Base-by-base conservation (phyloP, 1,284 basidiomycete genomes). In the Psilocybe mexicana region DNA sequence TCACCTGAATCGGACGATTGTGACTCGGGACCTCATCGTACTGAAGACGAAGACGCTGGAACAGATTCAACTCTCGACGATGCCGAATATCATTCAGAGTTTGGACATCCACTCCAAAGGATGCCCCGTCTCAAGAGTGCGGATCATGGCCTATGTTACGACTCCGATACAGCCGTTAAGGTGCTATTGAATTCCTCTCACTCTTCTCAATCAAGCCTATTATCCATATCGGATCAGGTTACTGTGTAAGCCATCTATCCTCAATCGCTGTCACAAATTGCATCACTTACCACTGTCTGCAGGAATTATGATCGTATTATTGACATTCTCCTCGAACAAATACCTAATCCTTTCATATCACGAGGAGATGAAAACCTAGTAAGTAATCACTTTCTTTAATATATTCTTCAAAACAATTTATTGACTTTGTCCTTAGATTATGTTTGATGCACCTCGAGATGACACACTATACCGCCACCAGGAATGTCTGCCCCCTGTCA, bases 1-100 rank as follows among this genome's bases (percentile, higher is more conserved):
- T 62, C 62, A 11, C 61, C 43, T 2, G 46, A 47, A 36, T 61
- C 58, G 30, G 61, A 59, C 26, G 52, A 58, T 12, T 50, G 51
- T 35, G 42, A 52, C 14, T 57, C 54, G 26, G 43, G 45, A 30
- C 30, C 38, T 14, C 30, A 47, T 26, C 30, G 46, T 12, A 57
- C 57, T 28, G 57, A 50, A n/a, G 65, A 63, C 7, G 63, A 61
- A 5, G 58, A 43, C 38, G 54, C 48, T 12, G 58, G 54, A 0
- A 67, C 64, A 38, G 68, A 69, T 40, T 64, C 65, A 0, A 68
- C 68, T 24, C 59, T 65, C 10, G 66, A 68, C 38, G 65, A 67
- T 28, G 40, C 42, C n/a, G 64, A 65, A 12, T 49, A 46, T 11
- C 43, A 47, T 35, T 18, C 38, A 6, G 35, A 57, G 14, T 66